Evolutionary conservation across 2,329 filamentous ascomycete genomes (phyloP), one percentile per base, ranked within the genome.

Genomic region (Gaeumannomyces tritici): DNA sequence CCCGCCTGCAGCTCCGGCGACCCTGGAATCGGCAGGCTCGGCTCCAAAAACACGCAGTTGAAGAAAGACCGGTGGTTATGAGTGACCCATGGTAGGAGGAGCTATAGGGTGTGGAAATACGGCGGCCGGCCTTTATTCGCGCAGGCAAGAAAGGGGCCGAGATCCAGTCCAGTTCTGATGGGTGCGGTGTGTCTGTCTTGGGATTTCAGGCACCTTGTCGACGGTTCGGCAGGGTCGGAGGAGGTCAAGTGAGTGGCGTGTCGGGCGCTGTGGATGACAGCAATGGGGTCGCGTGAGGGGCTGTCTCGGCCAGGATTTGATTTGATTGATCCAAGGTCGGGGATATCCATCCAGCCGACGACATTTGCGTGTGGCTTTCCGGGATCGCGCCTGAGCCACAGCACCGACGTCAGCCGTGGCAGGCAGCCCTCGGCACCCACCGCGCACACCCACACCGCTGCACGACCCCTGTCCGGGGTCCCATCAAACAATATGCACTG

Each of bases 1-100:
- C 21, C 58, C 62, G 72, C 51, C 29, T 6, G n/a, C 35, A 35
- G 47, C 26, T 28, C 57, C 42, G n/a, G 13, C 28, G 24, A 35
- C 35, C n/a, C 5, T 24, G 18, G 42, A 21, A 12, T 18, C 35
- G 35, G 35, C 13, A 42, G 21, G 35, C 35, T 42, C 35, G 35
- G 35, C 35, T 42, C 35, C 35, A 12, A 47, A 47, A n/a, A 47
- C 15, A n/a, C 42, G n/a, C 5, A 11, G 8, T 2, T 6, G 7
- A 51, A 24, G 21, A 51, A n/a, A 51, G 9, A 8, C 3, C 4
- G 21, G 42, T 42, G 5, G 21, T 51, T 51, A 51, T 51, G 21
- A 21, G 24, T 51, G 21, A 21, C 42, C 42, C 42, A 51, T 51
- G 42, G 42, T 51, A 51, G n/a, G 42, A 51, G 42, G 42, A 8